Evolutionary conservation across 306 rosid species (phyloP), one percentile per base, ranked within the genome.

Genomic region (Vicia villosa): DNA sequence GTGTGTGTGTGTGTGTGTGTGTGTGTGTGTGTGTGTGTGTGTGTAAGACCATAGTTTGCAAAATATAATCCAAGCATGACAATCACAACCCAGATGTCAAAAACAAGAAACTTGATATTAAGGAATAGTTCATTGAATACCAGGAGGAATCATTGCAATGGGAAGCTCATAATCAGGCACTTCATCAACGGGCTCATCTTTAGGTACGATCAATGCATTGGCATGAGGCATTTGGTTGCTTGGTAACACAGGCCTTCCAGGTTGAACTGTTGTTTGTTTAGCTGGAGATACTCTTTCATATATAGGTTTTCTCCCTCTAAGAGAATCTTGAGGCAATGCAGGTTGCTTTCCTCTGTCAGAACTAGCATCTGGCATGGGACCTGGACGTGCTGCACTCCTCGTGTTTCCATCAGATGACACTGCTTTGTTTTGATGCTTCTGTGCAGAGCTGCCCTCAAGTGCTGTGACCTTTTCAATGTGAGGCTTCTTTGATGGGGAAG

Each of bases 141-240:
- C 95, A 70, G 96, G 92, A 68, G 40, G 83, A 73, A 87, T 72
- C 43, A 84, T 62, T 42, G 95, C 78, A 79, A 91, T 75, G 65
- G 97, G 96, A 80, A 50, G 72, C 80, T 72, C 86, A 12, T 74
- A 64, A 22, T 45, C 81, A 50, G 78, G 79, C 43, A 81, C 40
- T 16, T 66, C 88, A 61, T 65, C 78, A 51, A 84, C 40, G 13
- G 99, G 99, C 86, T 95, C 99, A 66, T 87, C 91, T 83, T 91
- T 95, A 55, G 99, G 97, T 57, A 41, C 43, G 46, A 87, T 28
- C 58, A 87, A 64, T 20, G 75, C 69, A 61, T 40, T 79, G 71
- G 43, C 9, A 49, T 9, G 45, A 38, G 79, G 66, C 46, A 67
- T 66, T 45, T 57, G 84, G 68, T 60, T 70, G 81, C 72, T 81